phyloP scores from a whole-genome alignment of 164 flowering plant species.

The grape (Vitis vinifera) region ASM3070453v1 NC_081808.1:21674501-21675000 shows the following conservation, averaged over 20 bases:
- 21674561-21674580: background rate
- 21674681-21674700: slow-evolving; percentile 38
- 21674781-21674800: background rate
- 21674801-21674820: background rate
- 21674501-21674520: background rate
- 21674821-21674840: background rate
- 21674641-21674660: slow-evolving; percentile 30
- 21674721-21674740: slow-evolving; percentile 4
- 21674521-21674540: background rate
- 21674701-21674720: slow-evolving; percentile 39
- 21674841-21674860: slow-evolving; percentile 19
- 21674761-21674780: background rate
- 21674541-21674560: background rate
- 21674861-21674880: slow-evolving; percentile 22
- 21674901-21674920: slow-evolving; percentile 20
- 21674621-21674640: slow-evolving; percentile 36
- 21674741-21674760: slow-evolving; percentile 8
- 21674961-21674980: slow-evolving; percentile 25
- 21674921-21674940: slow-evolving; percentile 22
- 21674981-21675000: slow-evolving; percentile 35
- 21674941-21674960: slow-evolving; percentile 27
- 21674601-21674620: slow-evolving; percentile 9
- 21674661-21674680: slow-evolving; percentile 14
- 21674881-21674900: slow-evolving; percentile 28
- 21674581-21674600: slow-evolving; percentile 16